These are phyloP conservation scores for Yarrowia galli DNA, from an alignment of 1,139 yeast species.

Conservation along the genomic window DNA sequence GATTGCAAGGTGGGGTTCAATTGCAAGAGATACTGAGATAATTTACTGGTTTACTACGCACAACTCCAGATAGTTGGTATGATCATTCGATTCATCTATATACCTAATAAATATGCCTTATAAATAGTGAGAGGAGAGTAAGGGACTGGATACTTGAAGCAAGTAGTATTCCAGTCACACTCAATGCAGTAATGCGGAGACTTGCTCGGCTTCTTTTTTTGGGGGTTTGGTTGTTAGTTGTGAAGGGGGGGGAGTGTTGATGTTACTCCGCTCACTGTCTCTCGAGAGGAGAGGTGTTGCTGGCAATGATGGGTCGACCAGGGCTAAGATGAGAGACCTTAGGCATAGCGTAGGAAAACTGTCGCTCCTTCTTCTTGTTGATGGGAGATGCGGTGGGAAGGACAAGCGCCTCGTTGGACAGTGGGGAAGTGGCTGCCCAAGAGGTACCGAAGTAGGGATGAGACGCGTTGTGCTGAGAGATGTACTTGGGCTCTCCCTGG, in stretches of 20 bases:
- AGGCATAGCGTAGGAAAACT: conserved; percentile 39
- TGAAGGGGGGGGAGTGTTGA: background rate
- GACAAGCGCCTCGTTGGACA: conserved; percentile 37
- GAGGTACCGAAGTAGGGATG: conserved; percentile 37
- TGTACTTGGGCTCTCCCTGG: conserved; percentile 36
- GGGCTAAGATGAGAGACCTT: conserved; percentile 30
- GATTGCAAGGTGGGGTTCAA: too few species aligned
- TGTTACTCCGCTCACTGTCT: conserved; percentile 34
- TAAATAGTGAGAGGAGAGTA: conserved; percentile 38
- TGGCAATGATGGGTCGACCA: conserved; percentile 27
- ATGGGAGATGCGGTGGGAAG: conserved; percentile 34
- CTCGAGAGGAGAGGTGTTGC: conserved; percentile 37
- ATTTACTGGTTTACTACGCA: background rate
- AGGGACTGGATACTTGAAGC: conserved; percentile 8
- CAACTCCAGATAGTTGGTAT: background rate
- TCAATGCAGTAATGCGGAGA: conserved; percentile 33
- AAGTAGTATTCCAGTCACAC: background rate
- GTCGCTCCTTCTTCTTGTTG: conserved; percentile 38
- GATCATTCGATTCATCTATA: conserved; percentile 19
- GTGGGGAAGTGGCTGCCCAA: conserved; percentile 30
- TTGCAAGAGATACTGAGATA: too few species aligned
- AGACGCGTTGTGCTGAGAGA: conserved; percentile 29
- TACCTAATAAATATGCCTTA: conserved; percentile 37
- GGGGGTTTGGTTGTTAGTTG: conserved; percentile 2
- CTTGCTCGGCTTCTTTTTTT: conserved; percentile 33